Evolutionary conservation across 2,329 filamentous ascomycete species (phyloP).

Genomic region (Sporothrix euskadiensis): DNA sequence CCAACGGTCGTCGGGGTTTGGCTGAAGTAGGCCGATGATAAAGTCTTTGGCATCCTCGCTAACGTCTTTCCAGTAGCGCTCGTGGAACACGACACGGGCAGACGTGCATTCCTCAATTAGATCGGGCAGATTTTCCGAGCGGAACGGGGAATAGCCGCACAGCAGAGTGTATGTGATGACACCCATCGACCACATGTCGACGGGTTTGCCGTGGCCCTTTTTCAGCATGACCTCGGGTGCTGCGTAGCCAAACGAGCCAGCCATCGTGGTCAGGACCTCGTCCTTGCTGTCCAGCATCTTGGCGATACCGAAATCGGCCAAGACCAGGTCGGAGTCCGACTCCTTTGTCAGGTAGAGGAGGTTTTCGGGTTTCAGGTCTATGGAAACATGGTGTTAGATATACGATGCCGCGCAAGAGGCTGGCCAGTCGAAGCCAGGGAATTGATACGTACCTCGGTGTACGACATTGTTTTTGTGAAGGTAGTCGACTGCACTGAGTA

Average conservation of each 20-base stretch:
- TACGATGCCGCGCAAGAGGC: background rate
- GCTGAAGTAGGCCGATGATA: slow-evolving; percentile 77
- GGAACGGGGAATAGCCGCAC: slow-evolving; percentile 97
- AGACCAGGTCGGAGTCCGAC: slow-evolving; percentile 77
- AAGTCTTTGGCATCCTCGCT: slow-evolving; percentile 95
- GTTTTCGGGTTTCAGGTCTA: slow-evolving; percentile 97
- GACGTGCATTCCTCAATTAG: slow-evolving; percentile 91
- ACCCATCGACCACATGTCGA: slow-evolving; percentile 99
- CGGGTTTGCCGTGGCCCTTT: slow-evolving; percentile 93
- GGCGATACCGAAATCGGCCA: slow-evolving; percentile 97
- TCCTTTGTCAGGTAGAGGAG: slow-evolving; percentile 85
- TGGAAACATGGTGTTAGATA: background rate
- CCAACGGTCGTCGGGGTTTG: slow-evolving; percentile 73
- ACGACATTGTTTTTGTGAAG: slow-evolving; percentile 94
- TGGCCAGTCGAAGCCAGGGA: background rate
- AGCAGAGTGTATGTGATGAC: slow-evolving; percentile 98
- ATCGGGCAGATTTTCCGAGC: slow-evolving; percentile 88
- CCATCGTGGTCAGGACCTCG: slow-evolving; percentile 96
- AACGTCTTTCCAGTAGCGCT: slow-evolving; percentile 97
- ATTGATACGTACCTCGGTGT: slow-evolving; percentile 69
- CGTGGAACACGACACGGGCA: slow-evolving; percentile 87
- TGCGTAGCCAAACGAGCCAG: slow-evolving; percentile 95
- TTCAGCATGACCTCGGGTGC: slow-evolving; percentile 98
- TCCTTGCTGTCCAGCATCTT: slow-evolving; percentile 93
- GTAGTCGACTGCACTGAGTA: slow-evolving; percentile 90